These are phyloP conservation scores for Botrytis squamosa DNA, from an alignment of 2,329 filamentous ascomycete genomes.

Conservation along the genomic window DNA sequence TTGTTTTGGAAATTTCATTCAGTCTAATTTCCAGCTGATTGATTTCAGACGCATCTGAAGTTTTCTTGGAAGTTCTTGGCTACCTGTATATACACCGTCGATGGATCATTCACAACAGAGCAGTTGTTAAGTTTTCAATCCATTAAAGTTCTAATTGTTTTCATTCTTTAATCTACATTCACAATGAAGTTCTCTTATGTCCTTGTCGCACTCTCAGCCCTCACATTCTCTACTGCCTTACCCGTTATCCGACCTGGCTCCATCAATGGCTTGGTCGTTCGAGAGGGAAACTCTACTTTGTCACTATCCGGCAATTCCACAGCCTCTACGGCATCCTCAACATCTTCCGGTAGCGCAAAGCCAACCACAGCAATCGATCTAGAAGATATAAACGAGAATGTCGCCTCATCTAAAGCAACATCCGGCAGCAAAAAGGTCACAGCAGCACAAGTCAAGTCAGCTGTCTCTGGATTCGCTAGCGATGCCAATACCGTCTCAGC, in stretches of 20 bases:
- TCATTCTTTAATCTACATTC: conserved; percentile 6
- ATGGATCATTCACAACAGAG: background rate
- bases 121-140: background rate
- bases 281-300: background rate
- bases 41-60: conserved; percentile 13
- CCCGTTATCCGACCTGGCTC: background rate
- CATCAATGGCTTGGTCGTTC: background rate
- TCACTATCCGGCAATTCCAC: conserved; percentile 6
- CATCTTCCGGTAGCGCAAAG: background rate
- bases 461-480: conserved; percentile 30
- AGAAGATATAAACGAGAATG: background rate
- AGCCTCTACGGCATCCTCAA: background rate
- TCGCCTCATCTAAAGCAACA: background rate
- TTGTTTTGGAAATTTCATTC: background rate
- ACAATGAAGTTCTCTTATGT: conserved; percentile 13
- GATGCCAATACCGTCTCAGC: conserved; percentile 34
- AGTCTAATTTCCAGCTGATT: background rate
- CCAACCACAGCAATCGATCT: background rate
- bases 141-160: background rate
- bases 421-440: background rate
- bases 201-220: background rate
- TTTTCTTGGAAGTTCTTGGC: conserved; percentile 15
- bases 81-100: conserved; percentile 10
- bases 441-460: conserved; percentile 25
- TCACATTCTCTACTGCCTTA: conserved; percentile 14